Base-by-base conservation (phyloP, 768 basidiomycete genomes). In the Mycena olivaceomarginata region DNA sequence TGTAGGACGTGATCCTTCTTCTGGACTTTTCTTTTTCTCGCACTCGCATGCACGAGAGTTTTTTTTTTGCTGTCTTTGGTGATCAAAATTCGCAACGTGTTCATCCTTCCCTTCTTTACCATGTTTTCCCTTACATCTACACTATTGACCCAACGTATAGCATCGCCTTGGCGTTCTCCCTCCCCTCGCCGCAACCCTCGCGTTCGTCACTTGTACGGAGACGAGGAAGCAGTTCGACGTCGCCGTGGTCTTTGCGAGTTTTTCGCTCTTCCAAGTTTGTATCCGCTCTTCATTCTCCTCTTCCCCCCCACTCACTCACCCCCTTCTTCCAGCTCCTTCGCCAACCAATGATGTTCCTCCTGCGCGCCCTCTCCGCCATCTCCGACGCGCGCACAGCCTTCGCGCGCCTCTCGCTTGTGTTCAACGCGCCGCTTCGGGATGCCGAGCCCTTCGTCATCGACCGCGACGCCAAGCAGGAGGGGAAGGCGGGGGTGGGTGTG, bases 291-390 rank as follows among this genome's bases (percentile, higher is more conserved):
- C 56, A 9, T 25, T 10, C 8, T 20, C 91, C 89, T 89, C 91
- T 74, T 84, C 92, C 68, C 91, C 92, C n/a, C n/a, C n/a, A n/a
- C n/a, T n/a, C n/a, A n/a, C n/a, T n/a, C n/a, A n/a, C n/a, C n/a
- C n/a, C n/a, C n/a, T n/a, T n/a, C 83, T n/a, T n/a, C n/a, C 84
- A 92, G 87, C 89, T 95, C 41, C 89, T 94, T 46, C 90, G 93
- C 31, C 93, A 94, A 83, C 93, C 94, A 0, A 90, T 93, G 87
- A 90, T 92, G 90, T 92, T 92, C 83, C 86, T 93, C 51, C 92
- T 92, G 31, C 89, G 92, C 31, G 90, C 91, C 4, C 85, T 94
- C 22, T 92, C 93, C 18, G 89, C 92, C 7, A 90, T 90, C 43
- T 89, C 92, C 0, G 94, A 95, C 81, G 94, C 94, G 9, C 87